Conservation (phyloP, 495 filamentous ascomycete genomes). For the Xylaria grammica region DNA sequence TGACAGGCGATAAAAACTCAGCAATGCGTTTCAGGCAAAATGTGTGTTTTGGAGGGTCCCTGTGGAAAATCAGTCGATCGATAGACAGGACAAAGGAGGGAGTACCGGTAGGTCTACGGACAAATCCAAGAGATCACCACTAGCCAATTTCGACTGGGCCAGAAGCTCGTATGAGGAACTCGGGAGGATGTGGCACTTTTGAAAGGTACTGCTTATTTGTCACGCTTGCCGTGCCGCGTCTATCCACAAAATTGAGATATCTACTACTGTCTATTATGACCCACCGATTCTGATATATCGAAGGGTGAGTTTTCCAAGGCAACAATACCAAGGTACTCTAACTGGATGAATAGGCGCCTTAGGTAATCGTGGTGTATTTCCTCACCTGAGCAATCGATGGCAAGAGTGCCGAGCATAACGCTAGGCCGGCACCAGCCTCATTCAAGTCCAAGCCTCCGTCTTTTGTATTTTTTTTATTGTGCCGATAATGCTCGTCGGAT, state of each 20-base stretch:
- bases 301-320: constrained; percentile 15
- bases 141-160: constrained; percentile 9
- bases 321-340: background rate
- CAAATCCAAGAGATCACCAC: constrained; percentile 15
- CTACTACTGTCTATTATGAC: constrained; percentile 6
- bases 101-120: background rate
- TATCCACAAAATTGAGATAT: background rate
- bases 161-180: constrained; percentile 10
- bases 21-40: constrained; percentile 25
- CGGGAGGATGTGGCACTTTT: constrained; percentile 17
- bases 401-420: constrained; percentile 20
- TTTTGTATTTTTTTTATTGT: constrained; percentile 12
- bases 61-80: constrained; percentile 6
- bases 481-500: constrained; percentile 15
- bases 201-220: constrained; percentile 14
- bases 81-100: background rate
- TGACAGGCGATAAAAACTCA: constrained; percentile 21
- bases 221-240: constrained; percentile 15
- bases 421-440: constrained; percentile 19
- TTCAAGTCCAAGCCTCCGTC: constrained; percentile 1
- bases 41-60: constrained; percentile 7
- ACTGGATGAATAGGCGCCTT: constrained; percentile 19
- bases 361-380: constrained; percentile 7
- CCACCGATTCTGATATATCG: constrained; percentile 13
- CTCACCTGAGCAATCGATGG: constrained; percentile 8